phyloP scores from a whole-genome alignment of 768 basidiomycete genomes.

The Mycena capillaripes region DNA sequence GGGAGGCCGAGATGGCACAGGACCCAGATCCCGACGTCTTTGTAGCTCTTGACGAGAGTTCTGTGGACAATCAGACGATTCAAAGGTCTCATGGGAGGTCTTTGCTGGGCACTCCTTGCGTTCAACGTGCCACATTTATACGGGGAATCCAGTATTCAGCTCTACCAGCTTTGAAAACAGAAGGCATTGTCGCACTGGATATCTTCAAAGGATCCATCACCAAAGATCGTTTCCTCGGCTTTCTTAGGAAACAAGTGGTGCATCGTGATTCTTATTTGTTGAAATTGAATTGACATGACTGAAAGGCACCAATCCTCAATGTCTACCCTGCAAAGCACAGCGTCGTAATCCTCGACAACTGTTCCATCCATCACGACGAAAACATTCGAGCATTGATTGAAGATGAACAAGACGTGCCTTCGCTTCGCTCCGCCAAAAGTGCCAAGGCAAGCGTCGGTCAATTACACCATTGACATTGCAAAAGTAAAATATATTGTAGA shows the following conservation, averaged over 20 bases:
- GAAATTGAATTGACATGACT: not conserved
- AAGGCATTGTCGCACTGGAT: conserved; percentile 49
- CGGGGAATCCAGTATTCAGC: conserved; percentile 46
- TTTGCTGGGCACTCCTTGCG: conserved; percentile 37
- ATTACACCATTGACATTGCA: too few relatives aligned
- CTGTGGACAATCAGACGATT: conserved; percentile 42
- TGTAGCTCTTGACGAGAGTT: conserved; percentile 46
- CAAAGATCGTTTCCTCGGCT: conserved; percentile 47
- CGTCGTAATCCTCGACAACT: conserved; percentile 58
- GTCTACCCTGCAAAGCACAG: conserved; percentile 50
- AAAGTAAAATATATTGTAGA: too few relatives aligned
- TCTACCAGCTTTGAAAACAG: conserved; percentile 44
- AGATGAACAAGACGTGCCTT: conserved; percentile 43
- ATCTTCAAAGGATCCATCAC: conserved; percentile 53
- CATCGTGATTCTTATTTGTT: not conserved
- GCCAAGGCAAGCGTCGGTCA: too few relatives aligned
- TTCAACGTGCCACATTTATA: conserved; percentile 38
- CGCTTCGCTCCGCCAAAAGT: too few relatives aligned
- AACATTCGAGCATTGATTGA: conserved; percentile 47
- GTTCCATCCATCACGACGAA: conserved; percentile 54
- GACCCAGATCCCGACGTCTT: conserved; percentile 26
- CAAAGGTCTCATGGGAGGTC: conserved; percentile 38
- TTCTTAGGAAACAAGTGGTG: conserved; percentile 47
- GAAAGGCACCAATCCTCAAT: conserved; percentile 43
- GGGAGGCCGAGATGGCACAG: conserved; percentile 30